These are phyloP conservation scores for Huntiella bhutanensis DNA, from an alignment of 2,329 filamentous ascomycete genomes.

Conservation along the genomic window DNA sequence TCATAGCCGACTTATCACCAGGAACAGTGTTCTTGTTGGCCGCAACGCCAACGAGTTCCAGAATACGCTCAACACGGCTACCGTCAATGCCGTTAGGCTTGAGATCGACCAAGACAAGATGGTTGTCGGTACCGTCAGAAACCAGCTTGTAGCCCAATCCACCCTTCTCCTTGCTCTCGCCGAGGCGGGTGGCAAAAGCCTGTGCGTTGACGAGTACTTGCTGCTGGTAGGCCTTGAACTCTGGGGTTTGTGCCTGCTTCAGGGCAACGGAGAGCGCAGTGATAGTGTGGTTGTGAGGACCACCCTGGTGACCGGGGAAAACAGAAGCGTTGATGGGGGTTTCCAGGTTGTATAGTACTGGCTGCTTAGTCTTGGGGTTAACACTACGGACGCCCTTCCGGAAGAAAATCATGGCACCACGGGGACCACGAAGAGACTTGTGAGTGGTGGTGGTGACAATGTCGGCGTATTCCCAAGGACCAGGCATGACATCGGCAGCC, in stretches of 20 bases:
- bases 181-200: constrained; percentile 32
- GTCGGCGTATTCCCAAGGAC: constrained; percentile 81
- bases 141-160: constrained; percentile 79
- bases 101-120: constrained; percentile 91
- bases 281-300: constrained; percentile 99
- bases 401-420: constrained; percentile 99
- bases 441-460: constrained; percentile 97
- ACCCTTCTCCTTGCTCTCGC: constrained; percentile 60
- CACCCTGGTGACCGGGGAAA: constrained; percentile 96
- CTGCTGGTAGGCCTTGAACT: constrained; percentile 89
- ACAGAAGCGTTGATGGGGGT: constrained; percentile 96
- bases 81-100: constrained; percentile 76
- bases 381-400: constrained; percentile 85
- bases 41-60: constrained; percentile 96
- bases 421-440: constrained; percentile 93
- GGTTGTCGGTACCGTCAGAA: constrained; percentile 87
- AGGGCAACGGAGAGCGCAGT: constrained; percentile 87
- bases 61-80: constrained; percentile 83
- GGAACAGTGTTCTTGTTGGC: constrained; percentile 99
- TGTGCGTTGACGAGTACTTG: constrained; percentile 88
- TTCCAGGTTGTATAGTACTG: constrained; percentile 71
- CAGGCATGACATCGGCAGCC: constrained; percentile 79
- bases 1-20: constrained; percentile 91
- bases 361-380: constrained; percentile 82
- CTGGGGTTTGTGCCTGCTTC: constrained; percentile 75